Conservation (phyloP, 345 rosid genomes). For the Bretschneidera sinensis region DNA sequence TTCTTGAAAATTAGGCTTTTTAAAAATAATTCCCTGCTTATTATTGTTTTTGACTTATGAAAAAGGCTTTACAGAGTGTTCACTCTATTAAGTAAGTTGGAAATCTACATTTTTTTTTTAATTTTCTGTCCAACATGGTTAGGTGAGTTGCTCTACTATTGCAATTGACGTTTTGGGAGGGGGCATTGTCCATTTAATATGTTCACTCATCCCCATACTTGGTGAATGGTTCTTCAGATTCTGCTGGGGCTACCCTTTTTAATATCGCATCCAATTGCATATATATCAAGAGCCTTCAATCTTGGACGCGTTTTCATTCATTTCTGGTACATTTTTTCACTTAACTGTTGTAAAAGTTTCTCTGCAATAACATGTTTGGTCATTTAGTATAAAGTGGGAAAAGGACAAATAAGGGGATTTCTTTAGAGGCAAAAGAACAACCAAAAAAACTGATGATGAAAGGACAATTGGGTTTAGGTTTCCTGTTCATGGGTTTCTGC, state of each 20-base stretch:
- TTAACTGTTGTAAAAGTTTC: not conserved
- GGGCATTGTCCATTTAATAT: conserved; percentile 18
- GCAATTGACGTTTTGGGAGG: conserved; percentile 23
- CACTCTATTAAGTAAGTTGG: conserved; percentile 3
- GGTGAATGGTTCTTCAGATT: conserved; percentile 65
- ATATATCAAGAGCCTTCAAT: conserved; percentile 82
- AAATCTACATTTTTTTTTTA: conserved; percentile 17
- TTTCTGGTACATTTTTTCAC: conserved; percentile 56
- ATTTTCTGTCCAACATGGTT: conserved; percentile 21
- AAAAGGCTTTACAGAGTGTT: conserved; percentile 7
- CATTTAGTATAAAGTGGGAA: not conserved
- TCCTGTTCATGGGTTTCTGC: not conserved
- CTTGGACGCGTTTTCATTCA: conserved; percentile 94
- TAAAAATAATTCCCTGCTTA: not conserved
- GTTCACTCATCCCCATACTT: conserved; percentile 28
- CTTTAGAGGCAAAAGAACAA: no score
- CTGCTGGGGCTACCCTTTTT: conserved; percentile 84
- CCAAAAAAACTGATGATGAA: no score
- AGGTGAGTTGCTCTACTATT: conserved; percentile 60
- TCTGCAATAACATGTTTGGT: not conserved
- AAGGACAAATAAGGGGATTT: no score
- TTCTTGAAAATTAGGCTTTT: conserved; percentile 1
- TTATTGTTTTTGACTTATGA: not conserved
- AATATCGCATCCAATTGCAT: conserved; percentile 58
- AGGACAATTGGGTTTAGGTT: not conserved